Evolutionary conservation across 495 filamentous ascomycete species (phyloP), one percentile per base, ranked within the genome.

Genomic region (Stereocaulon alpinum): DNA sequence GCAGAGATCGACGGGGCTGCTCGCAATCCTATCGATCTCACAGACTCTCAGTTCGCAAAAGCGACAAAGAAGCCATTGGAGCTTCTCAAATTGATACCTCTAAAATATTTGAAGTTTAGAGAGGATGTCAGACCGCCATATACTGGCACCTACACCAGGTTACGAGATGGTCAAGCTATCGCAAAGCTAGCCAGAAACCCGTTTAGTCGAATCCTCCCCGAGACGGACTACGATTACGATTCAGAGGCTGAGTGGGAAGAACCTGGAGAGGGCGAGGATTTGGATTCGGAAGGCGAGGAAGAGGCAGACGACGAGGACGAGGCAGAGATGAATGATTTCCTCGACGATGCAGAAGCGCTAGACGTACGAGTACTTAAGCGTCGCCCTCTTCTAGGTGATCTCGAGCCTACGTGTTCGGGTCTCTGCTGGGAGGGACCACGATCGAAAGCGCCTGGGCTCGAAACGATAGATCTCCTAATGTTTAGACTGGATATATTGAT

Each of bases 171-270:
- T n/a, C 62, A 61, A 0, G 72, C 79, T 22, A 76, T 85, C 6
- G 64, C 67, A 11, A 83, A 74, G 59, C 66, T 94, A 4, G 82
- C 84, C n/a, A 78, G 86, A 4, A 88, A 85, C 40, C 91, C 93
- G 0, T 82, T 83, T 54, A 68, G 76, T 32, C 80, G 79, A 44
- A 71, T 67, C 10, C 63, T 93, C 7, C 83, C 86, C 4, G 77
- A 86, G 4, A 77, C 83, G n/a, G 77, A 94, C 66, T 97, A 99
- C 69, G 91, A 93, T 61, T 96, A 96, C 65, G 93, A 97, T 66
- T 96, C 91, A 0, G 93, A 99, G 69, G 91, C 86, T 0, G 94
- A 96, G 71, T 98, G 93, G 89, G 86, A 89, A 62, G 84, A 86
- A 64, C 81, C 83, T 3, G 87, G 87, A 54, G 89, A 93, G 66